phyloP scores from a whole-genome alignment of 495 filamentous ascomycete genomes.

The Daldinia bambusicola region DNA sequence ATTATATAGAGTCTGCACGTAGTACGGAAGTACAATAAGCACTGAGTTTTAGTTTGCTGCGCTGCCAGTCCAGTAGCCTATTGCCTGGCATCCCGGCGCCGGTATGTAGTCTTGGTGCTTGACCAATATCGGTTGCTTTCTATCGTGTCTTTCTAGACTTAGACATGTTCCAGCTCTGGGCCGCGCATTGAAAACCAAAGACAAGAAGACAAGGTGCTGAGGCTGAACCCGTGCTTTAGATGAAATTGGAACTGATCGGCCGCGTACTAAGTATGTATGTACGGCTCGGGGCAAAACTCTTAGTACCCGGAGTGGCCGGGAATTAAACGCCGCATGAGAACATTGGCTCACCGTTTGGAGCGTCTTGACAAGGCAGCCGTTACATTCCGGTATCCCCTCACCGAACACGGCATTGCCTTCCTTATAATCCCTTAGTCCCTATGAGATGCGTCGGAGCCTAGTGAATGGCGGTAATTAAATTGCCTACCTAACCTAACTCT shows the following conservation, averaged over 20 bases:
- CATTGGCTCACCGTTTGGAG: background rate
- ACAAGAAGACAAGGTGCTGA: constrained; percentile 1
- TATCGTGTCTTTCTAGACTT: background rate
- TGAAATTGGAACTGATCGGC: constrained; percentile 15
- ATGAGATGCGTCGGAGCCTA: background rate
- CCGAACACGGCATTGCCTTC: background rate
- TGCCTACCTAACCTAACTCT: too few relatives aligned
- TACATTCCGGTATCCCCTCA: constrained; percentile 1
- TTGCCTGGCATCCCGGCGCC: too few relatives aligned
- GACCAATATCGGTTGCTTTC: background rate
- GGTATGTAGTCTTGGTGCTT: background rate
- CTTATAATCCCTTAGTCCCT: background rate
- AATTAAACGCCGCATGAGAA: background rate
- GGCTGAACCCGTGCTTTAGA: constrained; percentile 21
- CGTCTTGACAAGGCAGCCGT: background rate
- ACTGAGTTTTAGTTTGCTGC: background rate
- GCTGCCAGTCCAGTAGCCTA: background rate
- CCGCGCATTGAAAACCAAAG: background rate
- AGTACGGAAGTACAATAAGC: background rate
- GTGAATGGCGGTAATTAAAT: constrained; percentile 8
- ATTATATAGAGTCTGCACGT: background rate
- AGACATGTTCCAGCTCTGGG: background rate
- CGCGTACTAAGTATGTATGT: background rate
- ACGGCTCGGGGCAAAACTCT: constrained; percentile 1
- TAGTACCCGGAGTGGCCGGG: constrained; percentile 8